Base-by-base conservation (phyloP, 192 early-diverging fungal genomes). In the Mortierella alpina region DNA sequence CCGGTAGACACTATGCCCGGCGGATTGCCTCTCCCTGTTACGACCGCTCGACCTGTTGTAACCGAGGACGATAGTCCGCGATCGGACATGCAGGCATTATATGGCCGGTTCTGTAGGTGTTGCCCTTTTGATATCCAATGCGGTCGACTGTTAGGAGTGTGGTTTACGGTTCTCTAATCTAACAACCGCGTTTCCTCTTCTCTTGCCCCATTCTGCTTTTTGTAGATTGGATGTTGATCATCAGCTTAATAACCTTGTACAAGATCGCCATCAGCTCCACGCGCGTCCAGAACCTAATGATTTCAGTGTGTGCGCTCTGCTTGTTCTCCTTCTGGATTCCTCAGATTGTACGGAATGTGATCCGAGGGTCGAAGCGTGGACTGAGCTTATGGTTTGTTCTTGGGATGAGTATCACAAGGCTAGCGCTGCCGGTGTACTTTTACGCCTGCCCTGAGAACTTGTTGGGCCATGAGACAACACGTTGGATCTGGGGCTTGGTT, bases 301-400 rank as follows among this genome's bases (percentile, higher is more conserved):
- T 90, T 41, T 60, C 60, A 6, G 50, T 85, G 54, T 59, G 86
- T 40, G 81, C 88, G 10, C 67, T 89, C 13, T 59, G 66, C 3
- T 63, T 90, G 42, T 92, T 86, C 79, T 93, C 92, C 4, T 92
- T 90, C 82, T 95, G 94, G 94, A 76, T 93, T 13, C 94, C 94
- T n/a, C 94, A 95, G 63, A 93, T 93, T 54, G 76, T 87, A 39
- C 86, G 92, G 73, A 94, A 93, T 59, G 85, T 91, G 18, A 82
- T 73, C 18, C 86, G 92, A 46, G 91, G 92, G 23, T 87, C 91
- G 14, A 81, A 88, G 67, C 79, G 86, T 18, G 88, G 88, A 0
- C 68, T 93, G 39, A 88, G 87, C 58, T 72, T 67, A 31, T 80
- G 84, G 18, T 94, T 92, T 54, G 70, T 94, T 8, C 17, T 91